Conservation (phyloP, 495 filamentous ascomycete species). For the Filosporella fistucella region DNA sequence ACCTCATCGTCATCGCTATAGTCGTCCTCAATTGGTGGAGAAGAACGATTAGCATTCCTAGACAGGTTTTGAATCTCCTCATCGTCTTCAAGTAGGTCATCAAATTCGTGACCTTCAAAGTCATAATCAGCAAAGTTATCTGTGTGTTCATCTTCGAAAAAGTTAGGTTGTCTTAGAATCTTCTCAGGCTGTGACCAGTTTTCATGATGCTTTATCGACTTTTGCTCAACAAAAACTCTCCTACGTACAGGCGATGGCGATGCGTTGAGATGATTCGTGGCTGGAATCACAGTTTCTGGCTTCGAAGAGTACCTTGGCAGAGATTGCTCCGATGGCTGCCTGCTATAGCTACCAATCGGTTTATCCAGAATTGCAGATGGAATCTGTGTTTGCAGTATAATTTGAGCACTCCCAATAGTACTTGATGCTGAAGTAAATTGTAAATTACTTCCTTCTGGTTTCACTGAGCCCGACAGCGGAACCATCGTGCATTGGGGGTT, state of each 20-base stretch:
- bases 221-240: not conserved
- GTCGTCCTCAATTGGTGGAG: constrained; percentile 38
- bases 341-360: not conserved
- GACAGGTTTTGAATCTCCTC: constrained; percentile 5
- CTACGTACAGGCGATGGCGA: not conserved
- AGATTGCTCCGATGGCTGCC: not conserved
- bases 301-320: no score
- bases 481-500: not conserved
- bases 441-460: not conserved
- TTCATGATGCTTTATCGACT: not conserved
- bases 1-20: constrained; percentile 64
- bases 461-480: not conserved
- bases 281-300: not conserved
- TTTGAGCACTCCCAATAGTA: constrained; percentile 34
- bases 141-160: constrained; percentile 8
- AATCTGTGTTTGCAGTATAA: constrained; percentile 44
- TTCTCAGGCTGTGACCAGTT: not conserved
- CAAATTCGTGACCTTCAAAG: constrained; percentile 15
- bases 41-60: not conserved
- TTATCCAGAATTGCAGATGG: constrained; percentile 12
- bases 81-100: constrained; percentile 14
- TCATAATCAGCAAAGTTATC: constrained; percentile 3
- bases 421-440: constrained; percentile 13
- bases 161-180: constrained; percentile 14
- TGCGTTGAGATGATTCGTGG: not conserved